These are phyloP conservation scores for Cutaneotrichosporon cutaneum DNA, from an alignment of 1,284 basidiomycete species.

Conservation along the genomic window DNA sequence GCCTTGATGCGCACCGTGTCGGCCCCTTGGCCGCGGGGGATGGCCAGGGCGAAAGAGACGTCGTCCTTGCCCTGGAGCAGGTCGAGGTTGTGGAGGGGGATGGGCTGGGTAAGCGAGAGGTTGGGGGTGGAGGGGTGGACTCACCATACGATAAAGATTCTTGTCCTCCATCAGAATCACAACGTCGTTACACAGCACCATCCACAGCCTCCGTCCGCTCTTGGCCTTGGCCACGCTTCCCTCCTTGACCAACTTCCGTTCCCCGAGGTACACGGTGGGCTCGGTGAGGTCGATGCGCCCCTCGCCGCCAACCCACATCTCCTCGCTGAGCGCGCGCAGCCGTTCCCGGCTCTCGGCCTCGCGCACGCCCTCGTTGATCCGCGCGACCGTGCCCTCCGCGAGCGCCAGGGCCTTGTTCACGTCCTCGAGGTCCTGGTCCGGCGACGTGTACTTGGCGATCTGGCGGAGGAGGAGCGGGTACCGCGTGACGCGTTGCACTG, in stretches of 20 bases:
- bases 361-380: slow-evolving; percentile 86
- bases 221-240: slow-evolving; percentile 76
- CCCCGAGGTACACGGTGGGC: slow-evolving; percentile 75
- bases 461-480: slow-evolving; percentile 83
- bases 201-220: slow-evolving; percentile 72
- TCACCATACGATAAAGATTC: slow-evolving; percentile 75
- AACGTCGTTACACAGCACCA: slow-evolving; percentile 77
- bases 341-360: slow-evolving; percentile 76
- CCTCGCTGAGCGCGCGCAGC: slow-evolving; percentile 68
- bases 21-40: slow-evolving; percentile 7
- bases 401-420: slow-evolving; percentile 63
- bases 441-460: slow-evolving; percentile 77
- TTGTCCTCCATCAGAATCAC: slow-evolving; percentile 74
- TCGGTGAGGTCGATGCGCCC: slow-evolving; percentile 88
- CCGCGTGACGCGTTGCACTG: slow-evolving; percentile 92
- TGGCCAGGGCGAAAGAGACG: slow-evolving; percentile 60
- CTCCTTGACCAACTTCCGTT: slow-evolving; percentile 73
- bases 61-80: slow-evolving; percentile 59
- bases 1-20: slow-evolving; percentile 21
- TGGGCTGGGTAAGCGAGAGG: slow-evolving; percentile 52
- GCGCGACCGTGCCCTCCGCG: slow-evolving; percentile 69
- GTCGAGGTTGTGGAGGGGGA: slow-evolving; percentile 48
- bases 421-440: slow-evolving; percentile 57
- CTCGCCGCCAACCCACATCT: slow-evolving; percentile 77
- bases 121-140: slow-evolving; percentile 35